phyloP scores from a whole-genome alignment of 2,329 filamentous ascomycete genomes.

The Neurospora crassa region DNA sequence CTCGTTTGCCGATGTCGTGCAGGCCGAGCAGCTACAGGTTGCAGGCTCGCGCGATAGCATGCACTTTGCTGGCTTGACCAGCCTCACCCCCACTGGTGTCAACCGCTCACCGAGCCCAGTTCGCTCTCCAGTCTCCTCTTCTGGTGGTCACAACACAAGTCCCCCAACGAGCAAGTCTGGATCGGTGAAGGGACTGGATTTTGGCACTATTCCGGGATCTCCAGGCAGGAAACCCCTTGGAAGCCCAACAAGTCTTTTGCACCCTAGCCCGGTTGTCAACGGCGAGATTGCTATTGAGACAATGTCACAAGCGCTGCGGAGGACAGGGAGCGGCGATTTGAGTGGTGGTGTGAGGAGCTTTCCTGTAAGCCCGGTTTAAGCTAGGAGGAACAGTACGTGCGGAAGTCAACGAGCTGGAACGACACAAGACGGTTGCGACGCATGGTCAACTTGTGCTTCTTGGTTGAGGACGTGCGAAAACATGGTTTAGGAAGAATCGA shows the following conservation, averaged over 20 bases:
- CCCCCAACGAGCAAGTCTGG: constrained; percentile 68
- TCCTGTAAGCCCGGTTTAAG: constrained; percentile 44
- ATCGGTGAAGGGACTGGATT: constrained; percentile 64
- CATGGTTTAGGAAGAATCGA: background rate
- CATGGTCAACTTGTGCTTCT: background rate
- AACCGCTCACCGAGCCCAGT: constrained; percentile 63
- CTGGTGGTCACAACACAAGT: constrained; percentile 45
- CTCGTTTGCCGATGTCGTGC: constrained; percentile 92
- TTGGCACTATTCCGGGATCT: constrained; percentile 31
- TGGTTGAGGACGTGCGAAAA: background rate
- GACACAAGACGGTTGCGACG: background rate
- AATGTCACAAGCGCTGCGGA: constrained; percentile 79
- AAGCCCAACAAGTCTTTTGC: constrained; percentile 39
- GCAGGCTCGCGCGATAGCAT: constrained; percentile 57
- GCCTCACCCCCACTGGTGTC: constrained; percentile 35
- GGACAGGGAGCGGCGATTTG: constrained; percentile 77
- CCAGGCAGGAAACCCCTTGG: constrained; percentile 50
- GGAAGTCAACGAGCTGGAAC: background rate
- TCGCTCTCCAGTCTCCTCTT: constrained; percentile 67
- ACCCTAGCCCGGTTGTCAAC: constrained; percentile 29
- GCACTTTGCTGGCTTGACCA: constrained; percentile 58
- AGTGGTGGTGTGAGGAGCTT: constrained; percentile 39
- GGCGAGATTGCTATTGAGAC: constrained; percentile 84
- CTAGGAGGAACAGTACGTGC: background rate
- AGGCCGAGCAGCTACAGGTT: constrained; percentile 57